Evolutionary conservation across 495 filamentous ascomycete species (phyloP).

Genomic region (Neurospora cerealis): DNA sequence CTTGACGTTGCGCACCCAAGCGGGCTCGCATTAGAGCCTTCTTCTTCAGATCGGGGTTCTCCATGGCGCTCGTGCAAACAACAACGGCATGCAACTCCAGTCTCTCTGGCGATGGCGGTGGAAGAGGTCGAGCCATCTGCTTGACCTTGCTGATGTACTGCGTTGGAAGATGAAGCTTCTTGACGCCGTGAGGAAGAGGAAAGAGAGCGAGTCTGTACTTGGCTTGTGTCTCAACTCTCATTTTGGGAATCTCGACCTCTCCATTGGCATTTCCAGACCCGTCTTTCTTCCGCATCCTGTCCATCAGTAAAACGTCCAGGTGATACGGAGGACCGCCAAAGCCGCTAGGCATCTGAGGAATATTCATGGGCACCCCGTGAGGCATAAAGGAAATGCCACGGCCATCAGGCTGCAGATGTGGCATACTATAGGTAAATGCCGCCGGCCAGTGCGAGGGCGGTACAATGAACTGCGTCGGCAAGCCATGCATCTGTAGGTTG

Average conservation of each 20-base stretch:
- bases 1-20: constrained; percentile 7
- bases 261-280: neutral
- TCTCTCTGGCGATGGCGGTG: constrained; percentile 53
- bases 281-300: neutral
- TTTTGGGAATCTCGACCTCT: constrained; percentile 44
- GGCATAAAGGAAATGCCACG: neutral
- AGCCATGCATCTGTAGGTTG: neutral
- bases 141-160: constrained; percentile 90
- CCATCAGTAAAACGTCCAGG: neutral
- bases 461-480: neutral
- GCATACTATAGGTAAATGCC: neutral
- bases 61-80: constrained; percentile 92
- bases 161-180: constrained; percentile 72
- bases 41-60: constrained; percentile 48
- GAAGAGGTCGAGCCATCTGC: constrained; percentile 57
- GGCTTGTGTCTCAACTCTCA: constrained; percentile 92
- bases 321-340: neutral
- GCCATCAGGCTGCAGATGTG: neutral
- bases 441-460: neutral
- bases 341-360: neutral
- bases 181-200: constrained; percentile 61
- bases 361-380: neutral
- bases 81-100: constrained; percentile 72
- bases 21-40: constrained; percentile 60
- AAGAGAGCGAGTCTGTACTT: constrained; percentile 65